These are phyloP conservation scores for Penicillium odoratum DNA, from an alignment of 495 filamentous ascomycete species.

Conservation along the genomic window DNA sequence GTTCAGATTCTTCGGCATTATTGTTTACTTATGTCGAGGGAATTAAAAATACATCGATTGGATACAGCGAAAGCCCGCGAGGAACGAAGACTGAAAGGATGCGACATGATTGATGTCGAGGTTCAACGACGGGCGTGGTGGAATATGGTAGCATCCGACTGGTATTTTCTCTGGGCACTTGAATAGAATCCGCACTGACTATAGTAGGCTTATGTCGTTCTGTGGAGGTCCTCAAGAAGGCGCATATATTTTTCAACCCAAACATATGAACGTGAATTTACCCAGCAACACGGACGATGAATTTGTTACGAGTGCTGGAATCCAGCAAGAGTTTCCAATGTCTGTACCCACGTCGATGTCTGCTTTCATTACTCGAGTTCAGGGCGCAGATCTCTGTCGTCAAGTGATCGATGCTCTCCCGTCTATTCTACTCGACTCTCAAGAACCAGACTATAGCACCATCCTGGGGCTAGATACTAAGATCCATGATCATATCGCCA, in stretches of 20 bases:
- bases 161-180: conserved; percentile 14
- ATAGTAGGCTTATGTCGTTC: conserved; percentile 26
- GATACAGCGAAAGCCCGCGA: conserved; percentile 25
- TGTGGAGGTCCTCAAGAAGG: conserved; percentile 28
- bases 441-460: conserved; percentile 23
- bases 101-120: conserved; percentile 30
- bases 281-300: conserved; percentile 34
- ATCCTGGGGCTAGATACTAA: conserved; percentile 27
- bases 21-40: conserved; percentile 26
- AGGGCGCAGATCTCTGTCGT: conserved; percentile 27
- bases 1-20: conserved; percentile 24
- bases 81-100: conserved; percentile 26
- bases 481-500: conserved; percentile 19
- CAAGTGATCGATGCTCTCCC: conserved; percentile 32
- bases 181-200: conserved; percentile 2
- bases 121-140: conserved; percentile 35
- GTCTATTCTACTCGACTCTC: conserved; percentile 19
- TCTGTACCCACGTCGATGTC: conserved; percentile 26
- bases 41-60: conserved; percentile 28
- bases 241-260: conserved; percentile 28
- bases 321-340: conserved; percentile 14
- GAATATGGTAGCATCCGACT: conserved; percentile 35
- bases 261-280: conserved; percentile 34
- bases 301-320: conserved; percentile 13
- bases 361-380: conserved; percentile 24